Base-by-base conservation (phyloP, 139 green algal genomes). In the Closterium sp. region DNA sequence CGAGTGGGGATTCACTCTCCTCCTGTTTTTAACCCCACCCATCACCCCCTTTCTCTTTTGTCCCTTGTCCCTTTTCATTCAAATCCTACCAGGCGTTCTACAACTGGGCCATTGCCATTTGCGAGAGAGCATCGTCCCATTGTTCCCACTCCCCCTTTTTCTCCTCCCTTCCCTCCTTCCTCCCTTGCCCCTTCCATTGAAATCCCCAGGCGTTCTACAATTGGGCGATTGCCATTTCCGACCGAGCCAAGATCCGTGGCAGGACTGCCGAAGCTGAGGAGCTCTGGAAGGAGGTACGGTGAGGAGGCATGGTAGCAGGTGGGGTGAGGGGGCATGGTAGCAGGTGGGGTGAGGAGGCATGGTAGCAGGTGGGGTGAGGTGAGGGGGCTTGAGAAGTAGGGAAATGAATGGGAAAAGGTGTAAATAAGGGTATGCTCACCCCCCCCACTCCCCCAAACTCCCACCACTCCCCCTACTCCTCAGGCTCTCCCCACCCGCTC, bases 201-300 rank as follows among this genome's bases (percentile, higher is more conserved):
- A 2, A 38, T 6, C 62, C 0, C 22, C 91, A 94, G 92, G 92
- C 92, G 19, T 94, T 94, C 7, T 94, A 94, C 92, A 94, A 94
- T 79, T 94, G 92, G 92, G 92, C 90, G 7, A 94, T 94, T 30
- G 92, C 92, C 13, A 94, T 94, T 50, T 93, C 92, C 10, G 92
- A 94, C 84, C 90, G 92, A 32, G 92, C 92, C 79, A 94, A 94
- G 92, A 93, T 94, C 42, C 86, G 92, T 13, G 89, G 92, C n/a
- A 73, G 92, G 32, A 93, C 89, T 30, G 31, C 50, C n/a, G 89
- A 94, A 86, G 92, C 92, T 28, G 84, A 94, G 84, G 89, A 85
- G 24, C 89, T 94, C 21, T 94, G 92, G 92, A 92, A 93, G 89
- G n/a, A 92, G 91, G 91, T 93, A 24, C 17, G 62, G 17, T 2